These are phyloP conservation scores for Jacaranda copaia DNA, from an alignment of 257 asterid genomes.

Conservation along the genomic window DNA sequence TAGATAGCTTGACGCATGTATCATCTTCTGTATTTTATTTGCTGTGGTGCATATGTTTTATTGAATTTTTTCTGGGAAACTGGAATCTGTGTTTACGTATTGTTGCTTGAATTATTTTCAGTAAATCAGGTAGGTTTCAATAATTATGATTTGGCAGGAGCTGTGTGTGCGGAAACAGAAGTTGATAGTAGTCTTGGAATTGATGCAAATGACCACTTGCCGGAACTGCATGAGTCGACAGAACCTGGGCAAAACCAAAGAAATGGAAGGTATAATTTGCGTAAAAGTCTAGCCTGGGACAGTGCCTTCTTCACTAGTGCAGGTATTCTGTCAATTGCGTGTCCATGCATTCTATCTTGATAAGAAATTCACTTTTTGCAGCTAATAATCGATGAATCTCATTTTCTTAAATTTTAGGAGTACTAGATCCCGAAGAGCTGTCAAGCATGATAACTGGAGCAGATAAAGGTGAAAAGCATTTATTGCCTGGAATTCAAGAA, in stretches of 20 bases:
- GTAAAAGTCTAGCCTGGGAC: conserved; percentile 98
- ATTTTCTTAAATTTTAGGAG: conserved; percentile 57
- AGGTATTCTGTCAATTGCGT: conserved; percentile 52
- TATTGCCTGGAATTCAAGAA: conserved; percentile 79
- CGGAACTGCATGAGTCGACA: conserved; percentile 58
- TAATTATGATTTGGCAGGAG: conserved; percentile 36
- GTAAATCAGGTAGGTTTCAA: conserved; percentile 39
- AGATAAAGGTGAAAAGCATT: conserved; percentile 53
- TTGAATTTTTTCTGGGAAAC: neutral
- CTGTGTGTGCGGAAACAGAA: conserved; percentile 42
- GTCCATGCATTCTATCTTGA: neutral
- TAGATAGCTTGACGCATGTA: neutral
- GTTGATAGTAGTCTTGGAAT: conserved; percentile 32
- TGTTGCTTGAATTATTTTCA: conserved; percentile 36
- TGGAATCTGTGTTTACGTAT: conserved; percentile 3
- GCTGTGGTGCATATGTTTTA: neutral
- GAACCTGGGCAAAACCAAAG: conserved; percentile 59
- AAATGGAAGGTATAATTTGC: conserved; percentile 76
- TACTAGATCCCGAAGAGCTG: conserved; percentile 83
- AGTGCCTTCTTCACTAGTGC: conserved; percentile 93
- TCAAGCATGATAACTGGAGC: conserved; percentile 70
- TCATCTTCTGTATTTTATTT: conserved; percentile 1
- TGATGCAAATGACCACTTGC: conserved; percentile 45
- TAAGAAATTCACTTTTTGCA: neutral
- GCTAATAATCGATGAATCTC: neutral